Percentiles rank a stretch among this genome's conserved stretches.
Conservation (phyloP, 306 rosid species). For the Arachis stenosperma region DNA sequence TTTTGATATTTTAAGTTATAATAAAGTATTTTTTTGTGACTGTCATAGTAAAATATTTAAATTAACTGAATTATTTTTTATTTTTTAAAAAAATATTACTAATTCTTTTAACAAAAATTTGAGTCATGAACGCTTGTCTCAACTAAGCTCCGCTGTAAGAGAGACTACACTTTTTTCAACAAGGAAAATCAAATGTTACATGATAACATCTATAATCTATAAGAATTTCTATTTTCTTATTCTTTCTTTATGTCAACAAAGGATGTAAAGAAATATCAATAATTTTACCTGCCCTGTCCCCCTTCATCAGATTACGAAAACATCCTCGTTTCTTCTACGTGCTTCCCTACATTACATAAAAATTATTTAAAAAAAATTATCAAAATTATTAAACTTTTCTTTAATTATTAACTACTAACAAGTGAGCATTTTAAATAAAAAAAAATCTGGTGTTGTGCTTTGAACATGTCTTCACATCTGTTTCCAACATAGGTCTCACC, state of each 20-base stretch:
- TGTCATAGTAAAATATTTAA: too few species aligned
- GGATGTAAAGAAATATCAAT: neutral
- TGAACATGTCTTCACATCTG: neutral
- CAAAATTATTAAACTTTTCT: constrained; percentile 13
- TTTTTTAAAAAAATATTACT: too few species aligned
- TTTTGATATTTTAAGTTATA: too few species aligned
- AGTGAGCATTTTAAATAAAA: neutral
- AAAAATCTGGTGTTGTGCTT: constrained; percentile 9
- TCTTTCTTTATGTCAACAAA: neutral
- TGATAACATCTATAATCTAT: too few species aligned
- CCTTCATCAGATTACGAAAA: constrained; percentile 18
- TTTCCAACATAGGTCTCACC: neutral
- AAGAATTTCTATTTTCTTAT: too few species aligned
- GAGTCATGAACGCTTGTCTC: too few species aligned
- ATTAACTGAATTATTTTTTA: too few species aligned
- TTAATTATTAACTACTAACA: neutral
- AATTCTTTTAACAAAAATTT: too few species aligned
- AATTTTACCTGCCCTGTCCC: constrained; percentile 3
- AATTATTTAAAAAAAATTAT: neutral
- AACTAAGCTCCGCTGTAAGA: too few species aligned
- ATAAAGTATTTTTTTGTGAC: too few species aligned
- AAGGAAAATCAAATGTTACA: neutral
- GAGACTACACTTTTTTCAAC: too few species aligned
- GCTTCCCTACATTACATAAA: constrained; percentile 16
- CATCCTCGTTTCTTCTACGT: constrained; percentile 26